Base-by-base conservation (phyloP, 2,329 filamentous ascomycete species). In the Chalaropsis ovoidea region DNA sequence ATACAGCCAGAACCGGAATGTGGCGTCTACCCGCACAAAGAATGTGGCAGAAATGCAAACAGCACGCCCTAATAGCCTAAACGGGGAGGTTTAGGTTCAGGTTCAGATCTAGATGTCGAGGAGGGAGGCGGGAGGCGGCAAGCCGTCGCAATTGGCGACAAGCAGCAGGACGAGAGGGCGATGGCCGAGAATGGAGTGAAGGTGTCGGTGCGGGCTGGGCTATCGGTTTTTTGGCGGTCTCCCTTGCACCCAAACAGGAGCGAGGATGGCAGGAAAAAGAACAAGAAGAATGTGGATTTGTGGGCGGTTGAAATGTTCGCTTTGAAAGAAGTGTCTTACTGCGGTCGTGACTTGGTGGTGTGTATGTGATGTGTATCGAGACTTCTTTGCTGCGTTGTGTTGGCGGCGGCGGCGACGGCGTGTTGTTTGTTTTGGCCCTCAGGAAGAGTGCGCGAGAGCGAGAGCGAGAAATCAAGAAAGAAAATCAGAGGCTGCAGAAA, bases 231-330 rank as follows among this genome's bases (percentile, higher is more conserved):
- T 58, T 39, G 3, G 52, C 17, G 27, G 52, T 8, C 52, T 58
- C 52, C 52, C 52, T 58, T 58, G 52, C 52, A 35, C 15, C 52
- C 24, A 58, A 58, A 58, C 52, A 58, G 52, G 52, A 58, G 24
- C 27, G 17, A 31, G 17, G 17, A 3, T 35, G 31, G 52, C 24
- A 31, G 43, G n/a, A 47, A 47, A 47, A 47, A 47, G 15, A 39
- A 47, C 43, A 47, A 19, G 24, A 58, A 58, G 52, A 58, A 58
- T 58, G 52, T 35, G n/a, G 24, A 39, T 58, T 24, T 58, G 52
- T 58, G 52, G 52, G 52, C 17, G 52, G 52, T 58, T 58, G 52
- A 58, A 58, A 58, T 58, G 24, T 35, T 35, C 17, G 52, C 31
- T 35, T 58, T 58, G 8, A 58, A 8, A 58, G 24, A 11, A 39